These are phyloP conservation scores for Telfairia occidentalis DNA, from an alignment of 331 rosid genomes.

Conservation along the genomic window DNA sequence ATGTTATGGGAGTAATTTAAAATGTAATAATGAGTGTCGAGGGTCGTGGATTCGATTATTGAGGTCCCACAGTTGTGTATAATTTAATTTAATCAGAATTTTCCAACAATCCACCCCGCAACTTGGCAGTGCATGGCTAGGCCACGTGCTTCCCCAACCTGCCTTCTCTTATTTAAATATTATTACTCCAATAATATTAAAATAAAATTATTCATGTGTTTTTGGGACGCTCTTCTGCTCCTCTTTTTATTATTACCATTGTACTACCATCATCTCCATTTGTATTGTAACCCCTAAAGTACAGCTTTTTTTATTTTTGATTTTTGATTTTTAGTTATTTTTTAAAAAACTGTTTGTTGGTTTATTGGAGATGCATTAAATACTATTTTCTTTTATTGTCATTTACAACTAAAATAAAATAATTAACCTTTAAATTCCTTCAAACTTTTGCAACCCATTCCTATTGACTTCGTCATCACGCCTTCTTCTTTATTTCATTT, in stretches of 20 bases:
- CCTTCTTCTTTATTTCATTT: neutral
- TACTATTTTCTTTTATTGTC: neutral
- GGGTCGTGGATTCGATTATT: neutral
- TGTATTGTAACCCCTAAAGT: neutral
- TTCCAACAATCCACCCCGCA: neutral
- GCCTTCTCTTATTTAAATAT: neutral
- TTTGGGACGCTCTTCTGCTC: neutral
- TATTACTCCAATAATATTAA: neutral
- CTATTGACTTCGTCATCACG: neutral
- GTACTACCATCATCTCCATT: neutral
- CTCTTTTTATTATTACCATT: neutral
- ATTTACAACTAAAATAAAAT: neutral
- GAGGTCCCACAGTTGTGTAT: neutral
- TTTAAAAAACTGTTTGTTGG: too few relatives aligned
- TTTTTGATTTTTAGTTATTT: too few relatives aligned
- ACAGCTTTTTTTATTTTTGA: neutral
- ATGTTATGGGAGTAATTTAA: neutral
- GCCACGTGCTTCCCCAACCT: slow-evolving; percentile 5
- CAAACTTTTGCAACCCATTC: neutral
- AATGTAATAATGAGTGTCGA: neutral
- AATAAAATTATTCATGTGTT: neutral
- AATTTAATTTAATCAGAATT: neutral
- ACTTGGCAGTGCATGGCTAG: neutral
- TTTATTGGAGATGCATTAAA: neutral
- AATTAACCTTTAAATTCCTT: neutral